Evolutionary conservation across 1,284 basidiomycete genomes (phyloP), one percentile per base, ranked within the genome.

Genomic region (Taiwanofungus camphoratus): DNA sequence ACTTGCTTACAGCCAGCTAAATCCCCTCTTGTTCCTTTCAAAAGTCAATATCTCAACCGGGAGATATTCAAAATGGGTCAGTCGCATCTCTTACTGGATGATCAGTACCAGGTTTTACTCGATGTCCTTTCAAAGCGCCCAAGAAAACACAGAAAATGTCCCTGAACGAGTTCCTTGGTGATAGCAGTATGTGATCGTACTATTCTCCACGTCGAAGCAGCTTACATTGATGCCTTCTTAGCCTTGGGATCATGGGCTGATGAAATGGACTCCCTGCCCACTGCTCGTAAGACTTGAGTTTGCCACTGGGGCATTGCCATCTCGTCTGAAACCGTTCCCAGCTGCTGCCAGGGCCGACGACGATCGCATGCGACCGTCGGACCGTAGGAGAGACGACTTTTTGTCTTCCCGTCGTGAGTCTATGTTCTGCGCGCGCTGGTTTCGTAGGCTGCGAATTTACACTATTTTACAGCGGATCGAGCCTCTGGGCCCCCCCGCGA

Each of bases 221-320:
- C n/a, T 39, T n/a, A 19, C 20, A 29, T 20, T n/a, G 12, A 27
- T 18, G 12, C 37, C 30, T 47, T 49, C 41, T 29, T 50, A 90
- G 87, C 79, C 47, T 68, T 88, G 43, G 91, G 91, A 59, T 92
- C 89, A 60, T 96, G 92, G 92, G 92, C 93, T n/a, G 92, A 95
- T 62, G 92, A 95, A 65, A 92, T 94, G 88, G 92, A 94, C 50
- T 59, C 76, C 32, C 74, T 96, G 47, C 92, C 92, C 19, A 84
- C 79, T 55, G 92, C 90, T 60, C 92, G 92, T 94, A 67, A 72
- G 92, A 47, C 27, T 36, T 38, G 22, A 39, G 36, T 24, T 49
- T 35, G 38, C 43, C 43, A 16, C 30, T 44, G 45, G 53, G 39
- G 32, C 41, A 27, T 15, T 23, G 11, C 18, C 22, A 11, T 15